Evolutionary conservation across 352 stramenopile genomes (phyloP), one percentile per base, ranked within the genome.

Genomic region (Globisporangium middletonii): DNA sequence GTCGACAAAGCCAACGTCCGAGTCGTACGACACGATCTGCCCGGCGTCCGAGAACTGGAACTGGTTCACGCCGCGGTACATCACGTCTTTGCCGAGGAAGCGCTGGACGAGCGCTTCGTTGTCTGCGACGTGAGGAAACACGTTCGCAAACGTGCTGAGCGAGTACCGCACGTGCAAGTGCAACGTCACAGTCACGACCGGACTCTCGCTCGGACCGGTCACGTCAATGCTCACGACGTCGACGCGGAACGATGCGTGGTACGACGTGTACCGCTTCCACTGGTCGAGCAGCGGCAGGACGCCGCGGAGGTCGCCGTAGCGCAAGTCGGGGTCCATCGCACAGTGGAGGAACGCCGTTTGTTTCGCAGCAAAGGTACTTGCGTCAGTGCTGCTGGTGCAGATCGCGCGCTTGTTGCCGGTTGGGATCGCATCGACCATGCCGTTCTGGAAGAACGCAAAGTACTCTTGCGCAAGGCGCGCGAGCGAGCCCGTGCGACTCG

Each of bases 81-180:
- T 66, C 27, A 90, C 64, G 16, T 81, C 59, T 15, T 64, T 68
- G 12, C 78, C 79, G 4, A 85, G 51, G 27, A 86, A 69, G 42
- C 68, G 72, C 23, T 60, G 43, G 18, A 79, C 48, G 28, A 84
- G 69, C 52, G 71, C 67, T 47, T 81, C 65, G 53, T 88, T 75
- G 50, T 73, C n/a, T 0, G 65, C 63, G 27, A 75, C 70, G 35
- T 90, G 80, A 9, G 79, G 80, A 56, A 88, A 90, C 18, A 90
- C 59, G 38, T 80, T 30, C 18, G 73, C 55, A 44, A 90, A 75
- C 3, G 80, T 88, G 2, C 62, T 65, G 7, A 53, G 62, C 16
- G 75, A 87, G 53, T 85, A 73, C 11, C 75, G 67, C 12, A 83
- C 70, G 48, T 71, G 65, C 60, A 90, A 59, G 47, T 79, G 58